These are phyloP conservation scores for Colletotrichum sp. DNA, from an alignment of 2,329 filamentous ascomycete genomes.

Conservation along the genomic window DNA sequence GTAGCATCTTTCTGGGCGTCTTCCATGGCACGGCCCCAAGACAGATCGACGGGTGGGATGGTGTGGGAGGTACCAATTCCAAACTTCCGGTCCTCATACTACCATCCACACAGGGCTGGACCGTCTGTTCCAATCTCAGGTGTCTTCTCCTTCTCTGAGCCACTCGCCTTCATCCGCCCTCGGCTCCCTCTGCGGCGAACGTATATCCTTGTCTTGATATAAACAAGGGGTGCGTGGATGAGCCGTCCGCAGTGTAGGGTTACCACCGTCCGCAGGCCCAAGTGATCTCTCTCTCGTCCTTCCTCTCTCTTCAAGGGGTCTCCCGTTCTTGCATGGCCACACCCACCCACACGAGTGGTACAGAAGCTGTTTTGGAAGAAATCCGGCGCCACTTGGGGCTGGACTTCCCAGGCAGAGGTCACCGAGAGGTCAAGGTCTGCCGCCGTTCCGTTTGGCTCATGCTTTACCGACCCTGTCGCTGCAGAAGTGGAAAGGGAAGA, in stretches of 20 bases:
- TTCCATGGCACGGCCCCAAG: neutral
- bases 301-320: neutral
- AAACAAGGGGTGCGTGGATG: neutral
- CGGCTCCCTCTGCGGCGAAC: neutral
- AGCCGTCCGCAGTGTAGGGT: conserved; percentile 1
- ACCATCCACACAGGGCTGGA: neutral
- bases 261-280: neutral
- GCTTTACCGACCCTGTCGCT: neutral
- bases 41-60: neutral
- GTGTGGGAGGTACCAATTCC: neutral
- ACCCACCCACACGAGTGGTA: neutral
- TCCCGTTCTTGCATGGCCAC: conserved; percentile 3
- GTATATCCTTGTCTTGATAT: neutral
- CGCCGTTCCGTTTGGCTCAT: neutral
- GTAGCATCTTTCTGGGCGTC: neutral
- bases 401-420: neutral
- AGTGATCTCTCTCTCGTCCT: neutral
- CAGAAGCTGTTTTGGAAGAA: conserved; percentile 14
- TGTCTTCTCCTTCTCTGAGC: neutral
- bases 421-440: neutral
- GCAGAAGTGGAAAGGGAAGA: neutral
- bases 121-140: neutral
- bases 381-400: neutral
- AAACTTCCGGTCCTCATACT: neutral
- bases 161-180: neutral